Base-by-base conservation (phyloP, 148 eudicot genomes). In the Arctostaphylos glauca region DNA sequence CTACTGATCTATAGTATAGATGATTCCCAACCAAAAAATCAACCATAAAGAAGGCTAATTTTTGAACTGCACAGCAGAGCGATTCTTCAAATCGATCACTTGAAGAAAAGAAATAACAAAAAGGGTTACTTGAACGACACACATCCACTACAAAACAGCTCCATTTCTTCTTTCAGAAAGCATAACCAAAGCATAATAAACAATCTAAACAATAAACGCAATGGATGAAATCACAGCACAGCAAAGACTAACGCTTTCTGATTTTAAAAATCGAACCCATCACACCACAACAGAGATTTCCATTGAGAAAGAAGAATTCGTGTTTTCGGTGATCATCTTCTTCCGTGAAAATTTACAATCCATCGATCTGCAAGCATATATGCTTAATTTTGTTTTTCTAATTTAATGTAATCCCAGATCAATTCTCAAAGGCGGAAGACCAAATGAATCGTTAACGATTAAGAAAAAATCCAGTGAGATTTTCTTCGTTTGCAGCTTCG, bases 41-140 rank as follows among this genome's bases (percentile, higher is more conserved):
- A 14, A 56, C 2, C 25, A 46, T n/a, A 58, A 78, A 59, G 49
- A 43, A 23, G 18, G 70, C 21, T 1, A 9, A 3, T 25, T 60
- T 58, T 78, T 56, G 5, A 78, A 58, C 38, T 4, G 25, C 80
- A 78, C 38, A 18, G 49, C 53, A 58, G 46, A 78, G 67, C 80
- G 38, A 18, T 19, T 78, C 66, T 38, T 41, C 21, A 9, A 7
- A 25, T 76, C 79, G 23, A 76, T 76, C 62, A 53, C 38, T 38
- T 38, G 14, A 53, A 31, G 44, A 25, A 15, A 6, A 52, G 58
- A 44, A 5, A 76, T 15, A 76, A 18, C 12, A n/a, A 13, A 21
- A 38, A 23, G 58, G 6, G 73, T 80, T 66, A 80, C 82, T 80
- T 80, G 82, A 64, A 80, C 82, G 82, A 74, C 73, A 80, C 82